phyloP scores from a whole-genome alignment of 306 rosid species.

The Dryas alaskensis region DNA sequence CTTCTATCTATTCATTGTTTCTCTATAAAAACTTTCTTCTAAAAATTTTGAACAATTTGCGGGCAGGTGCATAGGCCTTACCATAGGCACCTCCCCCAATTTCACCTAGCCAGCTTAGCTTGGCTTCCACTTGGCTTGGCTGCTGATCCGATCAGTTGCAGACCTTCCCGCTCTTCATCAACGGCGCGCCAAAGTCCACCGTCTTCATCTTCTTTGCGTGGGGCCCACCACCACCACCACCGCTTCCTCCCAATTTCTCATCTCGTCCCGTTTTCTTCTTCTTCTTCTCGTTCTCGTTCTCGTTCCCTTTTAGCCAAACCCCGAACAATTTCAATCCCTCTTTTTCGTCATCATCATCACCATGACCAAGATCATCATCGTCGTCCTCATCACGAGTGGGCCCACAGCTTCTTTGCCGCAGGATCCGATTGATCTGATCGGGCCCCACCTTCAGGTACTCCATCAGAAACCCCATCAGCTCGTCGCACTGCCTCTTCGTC shows the following conservation, averaged over 20 bases:
- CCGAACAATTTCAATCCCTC: conserved; percentile 82
- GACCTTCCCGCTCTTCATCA: conserved; percentile 47
- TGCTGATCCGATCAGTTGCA: conserved; percentile 36
- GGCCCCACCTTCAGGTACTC: conserved; percentile 58
- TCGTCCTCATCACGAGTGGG: conserved; percentile 33
- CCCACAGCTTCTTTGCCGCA: conserved; percentile 44
- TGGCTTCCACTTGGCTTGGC: background rate
- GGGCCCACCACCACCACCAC: conserved; percentile 37
- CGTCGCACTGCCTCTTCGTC: conserved; percentile 76
- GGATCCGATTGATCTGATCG: conserved; percentile 62
- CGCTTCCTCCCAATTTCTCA: conserved; percentile 42
- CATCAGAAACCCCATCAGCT: conserved; percentile 51
- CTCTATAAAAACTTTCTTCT: background rate
- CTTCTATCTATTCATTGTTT: too few species aligned
- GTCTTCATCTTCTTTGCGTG: conserved; percentile 44
- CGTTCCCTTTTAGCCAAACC: conserved; percentile 66
- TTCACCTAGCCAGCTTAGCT: background rate
- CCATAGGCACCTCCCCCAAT: background rate
- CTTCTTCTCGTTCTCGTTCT: conserved; percentile 17
- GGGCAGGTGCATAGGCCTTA: background rate
- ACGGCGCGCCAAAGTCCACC: conserved; percentile 40
- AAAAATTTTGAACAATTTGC: background rate
- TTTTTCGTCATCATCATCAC: conserved; percentile 18
- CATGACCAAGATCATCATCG: background rate
- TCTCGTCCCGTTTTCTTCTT: conserved; percentile 48